These are phyloP conservation scores for Circinella minor DNA, from an alignment of 371 early-diverging fungal genomes.

Conservation along the genomic window DNA sequence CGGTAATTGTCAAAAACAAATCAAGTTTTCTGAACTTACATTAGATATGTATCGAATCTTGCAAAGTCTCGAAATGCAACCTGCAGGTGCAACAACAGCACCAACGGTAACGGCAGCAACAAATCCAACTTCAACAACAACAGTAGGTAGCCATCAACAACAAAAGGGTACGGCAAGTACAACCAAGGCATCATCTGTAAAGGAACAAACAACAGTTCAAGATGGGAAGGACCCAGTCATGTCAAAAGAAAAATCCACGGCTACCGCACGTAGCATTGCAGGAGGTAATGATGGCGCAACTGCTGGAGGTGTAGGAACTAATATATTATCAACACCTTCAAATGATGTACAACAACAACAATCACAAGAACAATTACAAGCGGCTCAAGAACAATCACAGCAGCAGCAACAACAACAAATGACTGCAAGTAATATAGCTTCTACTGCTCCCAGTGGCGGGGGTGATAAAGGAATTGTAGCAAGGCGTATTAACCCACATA, in stretches of 20 bases:
- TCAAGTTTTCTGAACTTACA: conserved; percentile 95
- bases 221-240: conserved; percentile 15
- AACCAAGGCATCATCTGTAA: background rate
- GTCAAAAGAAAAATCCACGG: conserved; percentile 21
- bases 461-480: conserved; percentile 19
- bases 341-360: background rate
- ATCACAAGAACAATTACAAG: conserved; percentile 4
- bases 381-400: conserved; percentile 4
- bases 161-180: background rate
- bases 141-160: too few relatives aligned
- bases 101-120: background rate
- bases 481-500: conserved; percentile 86
- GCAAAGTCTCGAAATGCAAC: conserved; percentile 74
- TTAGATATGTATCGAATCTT: conserved; percentile 96
- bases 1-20: conserved; percentile 89
- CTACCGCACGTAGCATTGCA: conserved; percentile 15
- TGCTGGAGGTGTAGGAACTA: conserved; percentile 1
- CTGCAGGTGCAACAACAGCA: conserved; percentile 3
- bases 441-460: background rate
- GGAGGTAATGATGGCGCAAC: conserved; percentile 11
- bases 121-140: too few relatives aligned
- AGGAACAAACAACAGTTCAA: background rate
- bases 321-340: background rate
- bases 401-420: conserved; percentile 5
- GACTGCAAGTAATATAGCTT: background rate